phyloP scores from a whole-genome alignment of 768 basidiomycete genomes.

The Mycena pura region DNA sequence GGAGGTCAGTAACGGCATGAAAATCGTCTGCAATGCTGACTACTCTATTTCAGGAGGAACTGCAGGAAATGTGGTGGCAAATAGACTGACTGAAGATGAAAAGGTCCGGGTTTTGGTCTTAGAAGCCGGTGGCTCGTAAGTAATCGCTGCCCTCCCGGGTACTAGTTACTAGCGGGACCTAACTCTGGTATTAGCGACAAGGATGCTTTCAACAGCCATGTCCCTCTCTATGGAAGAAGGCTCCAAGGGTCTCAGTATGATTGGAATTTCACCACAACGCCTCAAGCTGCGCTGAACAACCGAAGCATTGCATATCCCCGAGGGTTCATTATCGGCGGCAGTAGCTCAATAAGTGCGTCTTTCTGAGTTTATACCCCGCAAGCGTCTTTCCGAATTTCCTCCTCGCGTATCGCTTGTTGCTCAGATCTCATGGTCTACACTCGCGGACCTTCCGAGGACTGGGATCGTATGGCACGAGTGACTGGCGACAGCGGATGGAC shows the following conservation, averaged over 20 bases:
- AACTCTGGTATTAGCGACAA: too few species aligned
- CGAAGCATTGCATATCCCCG: neutral
- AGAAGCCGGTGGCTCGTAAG: constrained; percentile 1
- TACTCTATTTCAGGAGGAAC: too few species aligned
- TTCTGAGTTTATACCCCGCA: neutral
- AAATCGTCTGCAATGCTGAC: too few species aligned
- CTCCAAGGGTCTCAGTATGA: too few species aligned
- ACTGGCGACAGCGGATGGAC: constrained; percentile 27
- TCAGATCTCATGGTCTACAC: constrained; percentile 28
- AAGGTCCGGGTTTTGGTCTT: neutral
- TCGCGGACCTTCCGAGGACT: constrained; percentile 26
- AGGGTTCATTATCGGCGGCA: neutral
- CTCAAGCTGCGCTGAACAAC: neutral
- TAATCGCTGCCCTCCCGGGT: too few species aligned
- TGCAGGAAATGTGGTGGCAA: constrained; percentile 6
- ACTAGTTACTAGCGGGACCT: too few species aligned
- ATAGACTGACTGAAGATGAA: neutral
- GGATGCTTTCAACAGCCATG: too few species aligned
- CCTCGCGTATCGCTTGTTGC: too few species aligned
- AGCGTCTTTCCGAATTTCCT: neutral
- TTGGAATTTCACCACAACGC: neutral
- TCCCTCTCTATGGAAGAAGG: too few species aligned
- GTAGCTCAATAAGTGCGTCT: neutral
- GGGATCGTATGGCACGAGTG: constrained; percentile 19
- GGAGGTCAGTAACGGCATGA: too few species aligned